These are phyloP conservation scores for Berkeleyomyces basicola DNA, from an alignment of 2,329 filamentous ascomycete genomes.

Conservation along the genomic window DNA sequence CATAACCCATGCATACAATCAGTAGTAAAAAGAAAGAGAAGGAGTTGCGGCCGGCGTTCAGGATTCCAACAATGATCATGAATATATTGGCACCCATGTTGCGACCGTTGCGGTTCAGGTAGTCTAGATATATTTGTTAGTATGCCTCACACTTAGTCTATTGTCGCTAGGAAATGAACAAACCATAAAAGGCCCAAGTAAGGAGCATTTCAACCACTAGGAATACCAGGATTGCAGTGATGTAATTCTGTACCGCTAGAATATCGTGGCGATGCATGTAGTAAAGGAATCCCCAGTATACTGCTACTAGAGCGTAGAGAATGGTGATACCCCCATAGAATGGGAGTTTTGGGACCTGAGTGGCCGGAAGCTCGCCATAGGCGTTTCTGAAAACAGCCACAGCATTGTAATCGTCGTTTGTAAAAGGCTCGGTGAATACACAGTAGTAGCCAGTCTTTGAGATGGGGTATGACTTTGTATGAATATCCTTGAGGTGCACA, in stretches of 20 bases:
- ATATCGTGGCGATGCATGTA: conserved; percentile 90
- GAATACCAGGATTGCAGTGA: conserved; percentile 90
- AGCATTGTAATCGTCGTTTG: conserved; percentile 53
- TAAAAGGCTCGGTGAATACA: conserved; percentile 60
- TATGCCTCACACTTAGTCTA: conserved; percentile 19
- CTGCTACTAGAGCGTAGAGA: conserved; percentile 72
- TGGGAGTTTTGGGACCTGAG: conserved; percentile 89
- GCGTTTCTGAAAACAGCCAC: conserved; percentile 88
- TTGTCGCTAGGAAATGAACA: conserved; percentile 15
- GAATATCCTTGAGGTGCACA: conserved; percentile 61
- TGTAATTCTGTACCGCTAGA: conserved; percentile 95
- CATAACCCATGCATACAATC: conserved; percentile 98
- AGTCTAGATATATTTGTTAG: conserved; percentile 40
- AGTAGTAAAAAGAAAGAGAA: conserved; percentile 97
- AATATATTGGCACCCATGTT: conserved; percentile 70
- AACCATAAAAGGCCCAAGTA: conserved; percentile 95
- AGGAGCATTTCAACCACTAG: conserved; percentile 91
- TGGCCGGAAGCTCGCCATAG: conserved; percentile 86
- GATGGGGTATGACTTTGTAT: conserved; percentile 64
- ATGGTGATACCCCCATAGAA: conserved; percentile 94
- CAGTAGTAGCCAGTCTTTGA: conserved; percentile 94
- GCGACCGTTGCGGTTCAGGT: conserved; percentile 75
- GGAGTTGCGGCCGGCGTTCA: conserved; percentile 88
- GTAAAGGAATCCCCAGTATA: conserved; percentile 89
- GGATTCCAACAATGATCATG: conserved; percentile 76